Evolutionary conservation across 441 rosid genomes (phyloP), one percentile per base, ranked within the genome.

Genomic region (Adansonia rubrostipa): DNA sequence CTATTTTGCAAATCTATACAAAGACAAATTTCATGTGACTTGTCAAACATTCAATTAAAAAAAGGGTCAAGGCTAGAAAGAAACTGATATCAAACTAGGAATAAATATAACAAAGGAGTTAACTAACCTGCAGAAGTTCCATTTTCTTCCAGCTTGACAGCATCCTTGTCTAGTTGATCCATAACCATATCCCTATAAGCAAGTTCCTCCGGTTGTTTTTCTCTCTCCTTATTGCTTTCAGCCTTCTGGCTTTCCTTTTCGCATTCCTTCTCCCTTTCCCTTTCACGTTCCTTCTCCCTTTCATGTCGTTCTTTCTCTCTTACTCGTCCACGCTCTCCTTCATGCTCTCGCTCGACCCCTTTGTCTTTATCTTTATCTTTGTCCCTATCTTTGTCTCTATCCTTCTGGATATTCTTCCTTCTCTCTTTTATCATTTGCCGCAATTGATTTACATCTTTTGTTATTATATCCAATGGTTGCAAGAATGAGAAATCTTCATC

Each of bases 401-500:
- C 95, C 81, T 79, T 86, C 44, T 82, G 88, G 78, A 87, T 57
- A 82, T 78, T 91, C 85, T 88, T 93, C 92, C 84, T 95, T 80
- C 82, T 93, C 36, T 93, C 99, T 84, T 83, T 92, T 57, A 93
- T 87, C 82, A 97, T 88, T 77, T 91, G 89, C 57, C 87, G 92
- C 83, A 97, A 82, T 81, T 95, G 95, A 81, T 80, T 77, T 3
- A 93, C 93, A 90, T 93, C 93, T 85, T 93, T 94, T 53, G 99
- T 91, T 22, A 97, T 97, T 72, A 97, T 90, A 87, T 97, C 99
- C 89, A 97, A 83, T 7, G 99, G 99, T 85, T 95, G 95, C 83
- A 97, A 86, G 83, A 97, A 90, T 33, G 97, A 97, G 87, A 97
- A 97, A 85, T 97, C 99, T 83, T 95, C 99, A 58, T 97, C 99